Evolutionary conservation across 2,329 filamentous ascomycete genomes (phyloP).

Genomic region (Scleromitrula shiraiana): DNA sequence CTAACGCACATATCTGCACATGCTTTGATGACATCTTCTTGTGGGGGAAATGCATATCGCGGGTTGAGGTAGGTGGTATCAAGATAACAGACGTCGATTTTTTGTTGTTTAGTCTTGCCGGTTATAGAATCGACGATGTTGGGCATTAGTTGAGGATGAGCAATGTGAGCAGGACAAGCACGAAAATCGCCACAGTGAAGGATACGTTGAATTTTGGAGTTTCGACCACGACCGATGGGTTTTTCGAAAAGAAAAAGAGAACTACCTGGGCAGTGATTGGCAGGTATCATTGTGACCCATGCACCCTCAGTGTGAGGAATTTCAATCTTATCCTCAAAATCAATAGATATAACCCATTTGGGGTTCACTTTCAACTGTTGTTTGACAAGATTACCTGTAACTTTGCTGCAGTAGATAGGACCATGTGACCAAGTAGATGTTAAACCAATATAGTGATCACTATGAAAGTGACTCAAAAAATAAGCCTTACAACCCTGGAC

Average conservation of each 20-base stretch:
- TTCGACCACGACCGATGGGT: slow-evolving; percentile 50
- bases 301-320: slow-evolving; percentile 78
- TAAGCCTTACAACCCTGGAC: slow-evolving; percentile 90
- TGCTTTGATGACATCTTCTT: slow-evolving; percentile 77
- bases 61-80: slow-evolving; percentile 97
- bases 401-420: slow-evolving; percentile 90
- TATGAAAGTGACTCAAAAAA: slow-evolving; percentile 96
- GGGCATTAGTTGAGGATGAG: slow-evolving; percentile 73
- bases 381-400: slow-evolving; percentile 82
- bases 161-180: slow-evolving; percentile 76
- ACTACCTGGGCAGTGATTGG: slow-evolving; percentile 94
- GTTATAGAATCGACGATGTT: slow-evolving; percentile 62
- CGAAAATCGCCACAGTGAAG: slow-evolving; percentile 95
- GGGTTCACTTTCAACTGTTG: slow-evolving; percentile 79
- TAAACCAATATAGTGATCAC: slow-evolving; percentile 91
- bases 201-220: slow-evolving; percentile 62
- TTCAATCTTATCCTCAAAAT: slow-evolving; percentile 74
- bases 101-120: slow-evolving; percentile 69
- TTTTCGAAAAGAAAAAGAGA: slow-evolving; percentile 93
- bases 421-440: slow-evolving; percentile 86
- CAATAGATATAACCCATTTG: slow-evolving; percentile 75
- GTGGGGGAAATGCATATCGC: slow-evolving; percentile 86
- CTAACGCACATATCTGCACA: slow-evolving; percentile 83
- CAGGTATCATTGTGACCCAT: slow-evolving; percentile 86
- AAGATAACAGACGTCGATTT: slow-evolving; percentile 90